Evolutionary conservation across 2,329 filamentous ascomycete genomes (phyloP), one percentile per base, ranked within the genome.

Genomic region (Aspergillus carbonarius): DNA sequence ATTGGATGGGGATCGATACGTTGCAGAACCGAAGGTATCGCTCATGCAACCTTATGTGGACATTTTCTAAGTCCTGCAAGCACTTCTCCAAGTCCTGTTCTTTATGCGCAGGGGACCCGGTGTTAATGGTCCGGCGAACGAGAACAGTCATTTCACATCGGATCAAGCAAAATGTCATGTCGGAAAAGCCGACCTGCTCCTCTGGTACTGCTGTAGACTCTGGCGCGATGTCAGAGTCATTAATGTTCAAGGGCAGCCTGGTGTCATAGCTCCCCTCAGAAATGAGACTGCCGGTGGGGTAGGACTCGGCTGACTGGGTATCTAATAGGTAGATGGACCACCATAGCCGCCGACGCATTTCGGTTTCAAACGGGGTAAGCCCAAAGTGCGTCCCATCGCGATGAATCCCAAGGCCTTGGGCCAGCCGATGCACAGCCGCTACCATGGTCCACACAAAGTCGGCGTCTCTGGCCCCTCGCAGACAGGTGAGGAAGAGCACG

Each of bases 261-360:
- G 83, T 82, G 63, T 83, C 81, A 59, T 46, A 46, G 79, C 82
- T 4, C 75, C 73, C 18, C 78, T 75, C 60, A 81, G 79, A 13
- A 78, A 72, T 32, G 82, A 79, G 2, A 76, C 79, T 4, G 79
- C 78, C 62, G 81, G 78, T 50, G 78, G 79, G 83, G 59, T 85
- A 82, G 58, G 85, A 83, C 62, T 86, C 83, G 2, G 79, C 79
- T 0, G 81, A 79, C 53, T 82, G 71, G 3, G 78, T 76, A 57
- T 86, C 84, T 0, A 83, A 74, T 1, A 81, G 78, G 34, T 82
- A 79, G 0, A 86, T 73, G 82, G 85, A 84, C 87, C 87, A 90
- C 88, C 87, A 90, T 4, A 90, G 74, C 40, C 88, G 81, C 50
- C 87, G 82, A 10, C 87, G 82, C 70, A 88, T 82, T 73, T 90